phyloP scores from a whole-genome alignment of 108 stramenopile genomes.

The Nannochloropsis granulata region DNA sequence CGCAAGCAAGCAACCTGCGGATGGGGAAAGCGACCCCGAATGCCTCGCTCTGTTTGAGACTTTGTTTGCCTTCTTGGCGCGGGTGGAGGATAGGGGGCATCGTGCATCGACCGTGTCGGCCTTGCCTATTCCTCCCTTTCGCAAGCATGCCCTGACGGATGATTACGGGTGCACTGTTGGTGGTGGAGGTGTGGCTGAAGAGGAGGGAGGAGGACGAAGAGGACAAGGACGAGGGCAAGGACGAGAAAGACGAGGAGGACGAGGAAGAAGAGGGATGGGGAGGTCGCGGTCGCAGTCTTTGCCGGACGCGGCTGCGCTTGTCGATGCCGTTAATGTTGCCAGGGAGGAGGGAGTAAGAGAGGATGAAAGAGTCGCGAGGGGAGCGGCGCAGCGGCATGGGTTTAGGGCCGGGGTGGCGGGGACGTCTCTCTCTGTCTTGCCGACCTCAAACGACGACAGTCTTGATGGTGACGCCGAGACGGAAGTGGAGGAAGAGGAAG shows the following conservation, averaged over 20 bases:
- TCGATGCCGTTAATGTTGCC: background rate
- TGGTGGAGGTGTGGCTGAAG: background rate
- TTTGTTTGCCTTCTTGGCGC: background rate
- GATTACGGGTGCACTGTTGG: background rate
- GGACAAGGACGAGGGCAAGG: background rate
- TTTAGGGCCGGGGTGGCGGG: background rate
- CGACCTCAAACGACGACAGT: background rate
- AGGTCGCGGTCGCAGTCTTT: background rate
- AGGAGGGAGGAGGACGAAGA: background rate
- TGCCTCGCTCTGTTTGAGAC: background rate
- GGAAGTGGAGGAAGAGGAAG: background rate
- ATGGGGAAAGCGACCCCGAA: background rate
- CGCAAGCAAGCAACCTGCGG: background rate
- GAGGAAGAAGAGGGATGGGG: background rate
- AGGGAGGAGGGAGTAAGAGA: background rate
- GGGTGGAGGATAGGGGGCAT: background rate
- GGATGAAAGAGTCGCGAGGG: background rate
- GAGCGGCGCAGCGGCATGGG: background rate
- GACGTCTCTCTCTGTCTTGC: background rate
- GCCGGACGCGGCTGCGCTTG: background rate
- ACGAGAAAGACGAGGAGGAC: background rate
- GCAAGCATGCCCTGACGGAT: background rate
- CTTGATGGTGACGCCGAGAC: background rate
- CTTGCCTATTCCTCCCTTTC: background rate
- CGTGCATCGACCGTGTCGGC: background rate